phyloP scores from a whole-genome alignment of 2,329 filamentous ascomycete species.

The Penicillium freii region DNA sequence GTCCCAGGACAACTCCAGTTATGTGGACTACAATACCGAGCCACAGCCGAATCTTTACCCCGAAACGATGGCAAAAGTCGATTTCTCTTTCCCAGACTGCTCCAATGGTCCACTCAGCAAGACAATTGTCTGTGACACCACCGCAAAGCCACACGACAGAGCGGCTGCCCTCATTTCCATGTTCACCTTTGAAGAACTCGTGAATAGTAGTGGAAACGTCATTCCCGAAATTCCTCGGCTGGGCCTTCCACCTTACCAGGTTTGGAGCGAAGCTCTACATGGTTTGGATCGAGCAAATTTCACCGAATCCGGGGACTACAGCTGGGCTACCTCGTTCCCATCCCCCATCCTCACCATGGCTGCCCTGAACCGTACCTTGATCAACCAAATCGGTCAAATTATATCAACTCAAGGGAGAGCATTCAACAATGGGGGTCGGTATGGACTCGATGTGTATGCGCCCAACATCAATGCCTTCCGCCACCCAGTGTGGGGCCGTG shows the following conservation, averaged over 20 bases:
- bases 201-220: slow-evolving; percentile 53
- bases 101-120: slow-evolving; percentile 50
- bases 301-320: slow-evolving; percentile 53
- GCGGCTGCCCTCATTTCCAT: slow-evolving; percentile 51
- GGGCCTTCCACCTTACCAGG: slow-evolving; percentile 58
- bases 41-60: slow-evolving; percentile 27
- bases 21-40: slow-evolving; percentile 28
- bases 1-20: slow-evolving; percentile 29
- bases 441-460: slow-evolving; percentile 43
- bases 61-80: slow-evolving; percentile 20
- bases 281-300: slow-evolving; percentile 62
- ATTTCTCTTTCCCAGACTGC: slow-evolving; percentile 51
- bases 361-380: slow-evolving; percentile 62
- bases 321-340: slow-evolving; percentile 64
- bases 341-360: slow-evolving; percentile 62
- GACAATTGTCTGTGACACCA: slow-evolving; percentile 52
- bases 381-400: slow-evolving; percentile 56
- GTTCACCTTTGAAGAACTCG: slow-evolving; percentile 55
- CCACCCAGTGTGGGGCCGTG: slow-evolving; percentile 63
- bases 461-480: slow-evolving; percentile 67
- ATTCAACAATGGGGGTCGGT: slow-evolving; percentile 60
- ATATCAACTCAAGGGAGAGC: slow-evolving; percentile 61
- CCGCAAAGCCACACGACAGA: slow-evolving; percentile 41
- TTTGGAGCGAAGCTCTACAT: slow-evolving; percentile 61
- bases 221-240: slow-evolving; percentile 55